phyloP scores from a whole-genome alignment of 495 filamentous ascomycete genomes.

The Penicillium verhagenii region DNA sequence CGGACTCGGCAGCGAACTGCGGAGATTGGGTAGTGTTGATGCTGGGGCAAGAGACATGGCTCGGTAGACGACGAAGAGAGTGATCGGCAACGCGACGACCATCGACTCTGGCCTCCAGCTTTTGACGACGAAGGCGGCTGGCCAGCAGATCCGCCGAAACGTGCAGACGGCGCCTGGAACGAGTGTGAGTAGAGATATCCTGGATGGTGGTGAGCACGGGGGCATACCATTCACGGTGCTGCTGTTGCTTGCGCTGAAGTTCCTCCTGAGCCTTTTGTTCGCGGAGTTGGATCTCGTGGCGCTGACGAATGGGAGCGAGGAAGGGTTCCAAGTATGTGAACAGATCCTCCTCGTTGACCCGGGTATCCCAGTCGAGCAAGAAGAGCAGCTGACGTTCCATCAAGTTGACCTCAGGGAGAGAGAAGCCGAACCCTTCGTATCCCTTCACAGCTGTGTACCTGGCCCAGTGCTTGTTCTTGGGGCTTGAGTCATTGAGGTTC shows the following conservation, averaged over 20 bases:
- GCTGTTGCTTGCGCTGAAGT: slow-evolving; percentile 31
- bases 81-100: slow-evolving; percentile 17
- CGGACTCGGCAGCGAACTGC: slow-evolving; percentile 28
- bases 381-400: slow-evolving; percentile 98
- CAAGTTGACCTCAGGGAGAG: slow-evolving; percentile 89
- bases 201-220: background rate
- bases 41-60: slow-evolving; percentile 36
- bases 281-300: slow-evolving; percentile 30
- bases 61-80: slow-evolving; percentile 26
- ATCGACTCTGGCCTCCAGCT: slow-evolving; percentile 33
- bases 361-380: slow-evolving; percentile 89
- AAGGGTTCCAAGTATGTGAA: slow-evolving; percentile 86
- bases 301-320: slow-evolving; percentile 73
- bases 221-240: slow-evolving; percentile 42
- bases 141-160: slow-evolving; percentile 42
- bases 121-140: slow-evolving; percentile 43
- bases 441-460: slow-evolving; percentile 78
- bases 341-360: slow-evolving; percentile 80
- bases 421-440: slow-evolving; percentile 84
- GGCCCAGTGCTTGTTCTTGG: slow-evolving; percentile 99
- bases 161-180: slow-evolving; percentile 37
- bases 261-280: slow-evolving; percentile 33
- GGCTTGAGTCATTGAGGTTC: slow-evolving; percentile 85
- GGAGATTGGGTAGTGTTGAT: slow-evolving; percentile 36
- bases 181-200: background rate